Conservation (phyloP, 306 rosid genomes). For the Benincasa hispida region DNA sequence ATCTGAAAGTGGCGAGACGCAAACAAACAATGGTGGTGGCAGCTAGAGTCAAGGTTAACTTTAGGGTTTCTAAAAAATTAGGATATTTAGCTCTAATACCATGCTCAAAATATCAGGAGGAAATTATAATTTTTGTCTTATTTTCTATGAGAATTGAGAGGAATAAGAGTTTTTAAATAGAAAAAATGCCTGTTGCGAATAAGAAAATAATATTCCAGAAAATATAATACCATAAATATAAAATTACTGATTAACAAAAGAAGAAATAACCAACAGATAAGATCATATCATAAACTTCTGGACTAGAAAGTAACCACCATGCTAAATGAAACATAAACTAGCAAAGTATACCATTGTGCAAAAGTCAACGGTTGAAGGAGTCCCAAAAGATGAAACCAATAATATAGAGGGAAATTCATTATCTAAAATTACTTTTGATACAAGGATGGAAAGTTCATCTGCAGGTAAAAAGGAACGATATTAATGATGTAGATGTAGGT, state of each 20-base stretch:
- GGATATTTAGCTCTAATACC: no score
- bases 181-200: no score
- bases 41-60: no score
- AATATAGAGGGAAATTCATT: not conserved
- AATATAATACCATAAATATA: no score
- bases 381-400: not conserved
- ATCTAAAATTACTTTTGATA: not conserved
- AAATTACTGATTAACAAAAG: no score
- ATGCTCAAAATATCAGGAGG: not conserved
- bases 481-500: not conserved
- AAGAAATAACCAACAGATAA: not conserved
- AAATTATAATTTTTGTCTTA: not conserved
- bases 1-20: no score
- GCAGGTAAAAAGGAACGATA: not conserved
- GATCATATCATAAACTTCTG: not conserved
- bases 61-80: no score
- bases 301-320: not conserved
- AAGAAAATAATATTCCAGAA: no score
- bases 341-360: not conserved
- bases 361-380: not conserved
- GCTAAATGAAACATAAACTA: not conserved
- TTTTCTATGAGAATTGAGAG: not conserved
- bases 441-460: not conserved
- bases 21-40: no score
- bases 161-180: not conserved